These are phyloP conservation scores for Saccharomyces hybrid DNA, from an alignment of 1,139 yeast genomes.

Conservation along the genomic window DNA sequence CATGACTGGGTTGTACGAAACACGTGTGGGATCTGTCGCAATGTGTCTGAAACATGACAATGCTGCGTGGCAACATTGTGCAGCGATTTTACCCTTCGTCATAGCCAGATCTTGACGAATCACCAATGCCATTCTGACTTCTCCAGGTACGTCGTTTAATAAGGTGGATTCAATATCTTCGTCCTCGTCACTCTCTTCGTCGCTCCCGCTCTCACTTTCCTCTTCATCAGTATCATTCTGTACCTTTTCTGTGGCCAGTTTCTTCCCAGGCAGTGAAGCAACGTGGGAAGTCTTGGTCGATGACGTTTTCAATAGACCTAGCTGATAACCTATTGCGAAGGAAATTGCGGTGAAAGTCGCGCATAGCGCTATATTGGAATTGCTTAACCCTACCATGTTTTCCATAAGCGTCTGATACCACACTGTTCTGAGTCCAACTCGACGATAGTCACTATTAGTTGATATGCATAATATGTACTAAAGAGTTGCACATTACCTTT, in stretches of 20 bases:
- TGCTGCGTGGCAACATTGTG: conserved; percentile 98
- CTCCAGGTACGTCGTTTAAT: conserved; percentile 61
- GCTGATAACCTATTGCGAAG: neutral
- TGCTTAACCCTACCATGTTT: conserved; percentile 11
- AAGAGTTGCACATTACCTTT: neutral
- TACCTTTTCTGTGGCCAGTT: conserved; percentile 14
- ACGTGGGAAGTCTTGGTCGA: conserved; percentile 10
- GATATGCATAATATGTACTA: too few species aligned
- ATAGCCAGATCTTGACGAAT: conserved; percentile 84
- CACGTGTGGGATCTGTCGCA: conserved; percentile 40
- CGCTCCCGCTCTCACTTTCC: conserved; percentile 16
- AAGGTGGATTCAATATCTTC: conserved; percentile 47
- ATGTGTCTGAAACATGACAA: conserved; percentile 76
- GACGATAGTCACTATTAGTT: too few species aligned
- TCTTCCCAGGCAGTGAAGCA: conserved; percentile 7
- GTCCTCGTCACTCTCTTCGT: conserved; percentile 43
- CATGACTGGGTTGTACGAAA: conserved; percentile 53
- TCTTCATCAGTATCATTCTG: conserved; percentile 29
- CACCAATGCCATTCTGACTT: conserved; percentile 79
- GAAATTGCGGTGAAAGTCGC: neutral
- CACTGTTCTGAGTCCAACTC: neutral
- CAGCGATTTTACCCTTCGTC: conserved; percentile 95
- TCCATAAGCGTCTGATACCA: neutral
- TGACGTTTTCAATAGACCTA: conserved; percentile 7
- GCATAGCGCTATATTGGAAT: conserved; percentile 6